Conservation (phyloP, 192 early-diverging fungal species). For the Backusella westeae region DNA sequence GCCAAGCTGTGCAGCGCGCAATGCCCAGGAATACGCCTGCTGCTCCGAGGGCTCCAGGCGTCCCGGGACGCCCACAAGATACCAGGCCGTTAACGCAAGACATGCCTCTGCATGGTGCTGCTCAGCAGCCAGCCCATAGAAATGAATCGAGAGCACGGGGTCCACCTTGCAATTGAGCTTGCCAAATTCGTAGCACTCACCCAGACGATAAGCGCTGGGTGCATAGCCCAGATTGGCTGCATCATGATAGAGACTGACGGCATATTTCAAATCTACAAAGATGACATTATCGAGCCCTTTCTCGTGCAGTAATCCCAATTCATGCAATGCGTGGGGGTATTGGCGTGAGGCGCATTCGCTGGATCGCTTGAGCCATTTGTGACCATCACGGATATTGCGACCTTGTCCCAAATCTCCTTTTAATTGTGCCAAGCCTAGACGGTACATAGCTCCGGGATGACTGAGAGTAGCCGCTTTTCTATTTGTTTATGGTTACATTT, state of each 20-base stretch:
- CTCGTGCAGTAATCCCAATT: constrained; percentile 54
- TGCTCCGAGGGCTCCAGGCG: constrained; percentile 53
- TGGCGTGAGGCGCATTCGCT: constrained; percentile 52
- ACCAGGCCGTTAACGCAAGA: constrained; percentile 62
- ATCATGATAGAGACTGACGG: constrained; percentile 54
- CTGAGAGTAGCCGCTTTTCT: constrained; percentile 65
- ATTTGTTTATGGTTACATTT: constrained; percentile 1
- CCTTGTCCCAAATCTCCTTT: constrained; percentile 55
- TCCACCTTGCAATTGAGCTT: constrained; percentile 48
- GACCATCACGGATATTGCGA: constrained; percentile 52
- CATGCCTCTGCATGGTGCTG: constrained; percentile 58
- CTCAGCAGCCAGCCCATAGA: constrained; percentile 57
- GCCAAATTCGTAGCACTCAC: constrained; percentile 62
- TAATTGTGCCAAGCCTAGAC: constrained; percentile 54
- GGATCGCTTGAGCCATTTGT: constrained; percentile 57
- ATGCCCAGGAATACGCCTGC: constrained; percentile 59
- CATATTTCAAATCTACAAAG: constrained; percentile 58
- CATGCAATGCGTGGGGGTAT: constrained; percentile 57
- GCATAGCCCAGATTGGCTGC: constrained; percentile 67
- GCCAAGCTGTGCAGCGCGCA: constrained; percentile 48
- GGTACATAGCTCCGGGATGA: constrained; percentile 64
- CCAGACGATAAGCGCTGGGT: constrained; percentile 54
- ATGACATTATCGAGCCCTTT: constrained; percentile 53
- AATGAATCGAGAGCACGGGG: constrained; percentile 49
- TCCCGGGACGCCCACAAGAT: constrained; percentile 53